Percentiles rank a stretch among this genome's conserved stretches.
Evolutionary conservation across 768 basidiomycete species (phyloP).

Genomic region (Tephrocybe sp.): DNA sequence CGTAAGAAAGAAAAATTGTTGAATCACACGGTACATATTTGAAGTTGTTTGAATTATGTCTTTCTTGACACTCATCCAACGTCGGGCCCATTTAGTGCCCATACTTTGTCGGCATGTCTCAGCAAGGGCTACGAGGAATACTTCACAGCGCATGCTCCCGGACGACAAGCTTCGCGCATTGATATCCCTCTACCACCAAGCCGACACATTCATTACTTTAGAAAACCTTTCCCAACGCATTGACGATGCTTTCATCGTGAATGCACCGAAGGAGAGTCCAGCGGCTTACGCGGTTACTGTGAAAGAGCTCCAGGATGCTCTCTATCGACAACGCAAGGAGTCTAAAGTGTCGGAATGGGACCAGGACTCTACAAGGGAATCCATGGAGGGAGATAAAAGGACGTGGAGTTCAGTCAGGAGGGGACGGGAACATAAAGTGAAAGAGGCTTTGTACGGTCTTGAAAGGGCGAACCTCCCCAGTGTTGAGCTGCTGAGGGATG

Average conservation of each 20-base stretch:
- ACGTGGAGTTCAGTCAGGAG: constrained; percentile 28
- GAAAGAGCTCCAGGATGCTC: constrained; percentile 15
- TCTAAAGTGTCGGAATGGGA: constrained; percentile 43
- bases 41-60: constrained; percentile 11
- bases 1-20: no score
- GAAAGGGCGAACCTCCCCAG: constrained; percentile 36
- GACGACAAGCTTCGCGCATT: constrained; percentile 68
- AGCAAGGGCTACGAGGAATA: constrained; percentile 20
- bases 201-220: constrained; percentile 66
- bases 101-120: constrained; percentile 20
- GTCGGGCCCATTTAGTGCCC: constrained; percentile 4
- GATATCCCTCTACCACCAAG: constrained; percentile 76
- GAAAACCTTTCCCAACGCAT: constrained; percentile 67
- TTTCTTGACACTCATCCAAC: constrained; percentile 14
- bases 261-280: neutral
- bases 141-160: constrained; percentile 40
- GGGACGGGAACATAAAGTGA: constrained; percentile 42
- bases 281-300: constrained; percentile 10
- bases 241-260: constrained; percentile 59
- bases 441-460: constrained; percentile 55
- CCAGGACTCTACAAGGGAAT: constrained; percentile 16
- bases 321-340: constrained; percentile 25
- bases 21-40: constrained; percentile 1
- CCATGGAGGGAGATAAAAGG: neutral
- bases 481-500: constrained; percentile 47